Evolutionary conservation across 371 early-diverging fungal species (phyloP).

Genomic region (Lichtheimia corymbifera): DNA sequence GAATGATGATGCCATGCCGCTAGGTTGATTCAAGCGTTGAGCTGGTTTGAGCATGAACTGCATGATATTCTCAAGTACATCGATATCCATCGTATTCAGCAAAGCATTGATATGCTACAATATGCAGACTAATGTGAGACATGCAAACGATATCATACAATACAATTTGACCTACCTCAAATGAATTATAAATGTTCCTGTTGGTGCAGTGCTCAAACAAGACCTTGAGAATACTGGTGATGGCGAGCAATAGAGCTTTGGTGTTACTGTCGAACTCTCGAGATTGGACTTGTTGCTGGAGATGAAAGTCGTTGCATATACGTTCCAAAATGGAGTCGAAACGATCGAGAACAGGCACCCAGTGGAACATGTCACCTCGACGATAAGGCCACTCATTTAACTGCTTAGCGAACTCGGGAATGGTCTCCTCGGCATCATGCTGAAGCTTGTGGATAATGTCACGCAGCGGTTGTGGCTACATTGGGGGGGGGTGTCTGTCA

Average conservation of each 20-base stretch:
- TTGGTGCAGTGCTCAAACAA: constrained; percentile 95
- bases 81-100: constrained; percentile 72
- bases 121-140: background rate
- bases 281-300: constrained; percentile 61
- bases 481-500: too few species aligned
- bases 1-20: constrained; percentile 66
- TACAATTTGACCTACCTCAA: constrained; percentile 65
- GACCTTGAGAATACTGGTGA: constrained; percentile 74
- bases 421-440: constrained; percentile 55
- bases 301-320: constrained; percentile 62
- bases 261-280: constrained; percentile 55
- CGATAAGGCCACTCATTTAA: constrained; percentile 75
- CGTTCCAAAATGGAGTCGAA: constrained; percentile 83
- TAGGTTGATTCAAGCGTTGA: constrained; percentile 76
- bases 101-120: constrained; percentile 71
- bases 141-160: too few species aligned
- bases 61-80: constrained; percentile 72
- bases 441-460: constrained; percentile 58
- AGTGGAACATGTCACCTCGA: constrained; percentile 92
- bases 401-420: constrained; percentile 51
- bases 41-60: constrained; percentile 78
- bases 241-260: constrained; percentile 64
- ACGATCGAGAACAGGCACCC: constrained; percentile 93
- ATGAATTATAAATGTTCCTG: constrained; percentile 89
- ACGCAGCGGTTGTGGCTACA: constrained; percentile 58